phyloP scores from a whole-genome alignment of 495 filamentous ascomycete species.

The Antarctomyces pellizariae region DNA sequence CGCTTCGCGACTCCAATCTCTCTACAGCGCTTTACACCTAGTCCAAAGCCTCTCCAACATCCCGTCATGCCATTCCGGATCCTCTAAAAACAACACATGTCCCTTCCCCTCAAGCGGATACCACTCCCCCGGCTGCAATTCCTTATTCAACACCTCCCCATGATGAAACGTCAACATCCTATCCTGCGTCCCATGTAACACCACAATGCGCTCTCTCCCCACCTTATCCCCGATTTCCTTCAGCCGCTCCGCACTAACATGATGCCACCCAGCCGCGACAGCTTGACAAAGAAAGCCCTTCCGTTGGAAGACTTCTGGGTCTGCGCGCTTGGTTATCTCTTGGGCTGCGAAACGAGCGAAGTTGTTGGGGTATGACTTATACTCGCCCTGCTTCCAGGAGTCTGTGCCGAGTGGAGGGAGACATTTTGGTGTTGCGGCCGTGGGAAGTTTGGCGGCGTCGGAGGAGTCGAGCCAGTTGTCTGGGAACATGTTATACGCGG shows the following conservation, averaged over 20 bases:
- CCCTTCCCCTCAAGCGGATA: slow-evolving; percentile 39
- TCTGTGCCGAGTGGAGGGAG: slow-evolving; percentile 10
- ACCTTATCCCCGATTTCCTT: slow-evolving; percentile 35
- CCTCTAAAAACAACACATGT: slow-evolving; percentile 24
- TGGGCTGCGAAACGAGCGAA: slow-evolving; percentile 59
- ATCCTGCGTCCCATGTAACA: slow-evolving; percentile 52
- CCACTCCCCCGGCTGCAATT: slow-evolving; percentile 23
- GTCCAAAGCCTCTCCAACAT: too few species aligned
- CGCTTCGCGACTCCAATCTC: too few species aligned
- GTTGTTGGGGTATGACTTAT: slow-evolving; percentile 40
- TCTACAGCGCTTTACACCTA: too few species aligned
- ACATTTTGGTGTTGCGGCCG: slow-evolving; percentile 10
- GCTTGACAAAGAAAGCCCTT: slow-evolving; percentile 54
- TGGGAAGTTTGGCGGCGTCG: slow-evolving; percentile 29
- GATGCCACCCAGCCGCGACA: slow-evolving; percentile 59
- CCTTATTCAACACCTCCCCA: slow-evolving; percentile 30
- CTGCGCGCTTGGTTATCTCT: slow-evolving; percentile 39
- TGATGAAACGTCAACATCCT: slow-evolving; percentile 50
- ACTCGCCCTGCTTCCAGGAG: slow-evolving; percentile 10
- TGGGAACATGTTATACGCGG: slow-evolving; percentile 36
- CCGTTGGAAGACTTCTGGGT: slow-evolving; percentile 28
- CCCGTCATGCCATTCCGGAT: too few species aligned
- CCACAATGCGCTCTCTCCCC: slow-evolving; percentile 45
- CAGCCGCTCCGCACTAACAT: slow-evolving; percentile 41
- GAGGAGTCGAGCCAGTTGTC: slow-evolving; percentile 31